phyloP scores from a whole-genome alignment of 2,329 filamentous ascomycete species.

The Aureobasidium pullulans region DNA sequence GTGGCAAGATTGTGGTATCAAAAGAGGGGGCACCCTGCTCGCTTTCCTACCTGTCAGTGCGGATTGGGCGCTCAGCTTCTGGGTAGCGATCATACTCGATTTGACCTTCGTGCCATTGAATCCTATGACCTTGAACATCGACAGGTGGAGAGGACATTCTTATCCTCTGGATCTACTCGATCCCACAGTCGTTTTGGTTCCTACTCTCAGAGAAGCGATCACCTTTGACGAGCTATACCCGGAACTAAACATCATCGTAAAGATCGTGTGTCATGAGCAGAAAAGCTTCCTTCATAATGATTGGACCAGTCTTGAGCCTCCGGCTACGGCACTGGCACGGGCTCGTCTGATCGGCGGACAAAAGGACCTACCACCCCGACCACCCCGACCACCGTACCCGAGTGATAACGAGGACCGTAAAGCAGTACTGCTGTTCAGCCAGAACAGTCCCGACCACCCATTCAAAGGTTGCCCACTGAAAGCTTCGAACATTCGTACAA shows the following conservation, averaged over 20 bases:
- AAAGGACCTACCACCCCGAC: not conserved
- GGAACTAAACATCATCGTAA: not conserved
- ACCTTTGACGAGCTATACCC: not conserved
- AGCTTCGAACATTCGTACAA: not conserved
- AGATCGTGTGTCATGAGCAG: not conserved
- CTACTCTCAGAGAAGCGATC: not conserved
- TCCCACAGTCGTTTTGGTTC: not conserved
- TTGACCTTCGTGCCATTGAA: not conserved
- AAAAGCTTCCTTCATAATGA: not conserved
- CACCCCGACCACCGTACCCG: too few species aligned
- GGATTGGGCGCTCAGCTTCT: not conserved
- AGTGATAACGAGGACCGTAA: not conserved
- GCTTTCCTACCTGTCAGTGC: not conserved
- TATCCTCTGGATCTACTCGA: not conserved
- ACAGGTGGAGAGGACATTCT: not conserved
- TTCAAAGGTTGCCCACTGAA: not conserved
- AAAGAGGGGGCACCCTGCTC: not conserved
- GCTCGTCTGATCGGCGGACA: too few species aligned
- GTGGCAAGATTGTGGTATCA: not conserved
- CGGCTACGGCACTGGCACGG: not conserved
- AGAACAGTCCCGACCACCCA: not conserved
- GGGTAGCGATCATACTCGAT: not conserved
- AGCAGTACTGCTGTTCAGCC: not conserved
- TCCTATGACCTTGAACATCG: not conserved
- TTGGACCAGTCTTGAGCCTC: not conserved